Conservation (phyloP, 73 alveolate genomes). For the Paramecium pentaurelia region DNA sequence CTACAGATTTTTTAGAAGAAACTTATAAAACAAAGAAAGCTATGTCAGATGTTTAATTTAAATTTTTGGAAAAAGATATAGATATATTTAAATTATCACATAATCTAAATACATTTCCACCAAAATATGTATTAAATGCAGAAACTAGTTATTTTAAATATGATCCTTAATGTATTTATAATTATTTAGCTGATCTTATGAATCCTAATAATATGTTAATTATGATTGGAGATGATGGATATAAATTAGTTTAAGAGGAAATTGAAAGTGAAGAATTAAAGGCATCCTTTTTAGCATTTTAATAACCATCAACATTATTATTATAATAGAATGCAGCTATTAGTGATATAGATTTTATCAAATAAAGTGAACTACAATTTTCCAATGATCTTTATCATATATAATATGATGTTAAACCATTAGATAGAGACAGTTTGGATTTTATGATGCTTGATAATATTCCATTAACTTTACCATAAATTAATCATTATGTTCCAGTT, state of each 20-base stretch:
- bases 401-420: neutral
- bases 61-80: neutral
- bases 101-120: conserved; percentile 8
- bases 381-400: neutral
- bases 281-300: neutral
- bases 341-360: neutral
- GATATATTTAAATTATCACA: conserved; percentile 18
- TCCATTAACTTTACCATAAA: neutral
- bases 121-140: neutral
- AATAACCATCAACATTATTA: neutral
- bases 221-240: conserved; percentile 35
- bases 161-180: neutral
- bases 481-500: conserved; percentile 3
- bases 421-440: neutral
- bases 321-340: neutral
- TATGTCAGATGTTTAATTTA: conserved; percentile 1
- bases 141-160: neutral
- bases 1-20: neutral
- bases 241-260: neutral
- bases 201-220: conserved; percentile 4
- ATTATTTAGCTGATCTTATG: conserved; percentile 23
- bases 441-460: neutral
- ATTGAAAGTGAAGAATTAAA: neutral
- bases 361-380: neutral
- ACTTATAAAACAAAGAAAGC: neutral